Percentiles rank a stretch among this genome's conserved stretches.
Evolutionary conservation across 257 asterid species (phyloP).

Genomic region (Ilex aquifolium): DNA sequence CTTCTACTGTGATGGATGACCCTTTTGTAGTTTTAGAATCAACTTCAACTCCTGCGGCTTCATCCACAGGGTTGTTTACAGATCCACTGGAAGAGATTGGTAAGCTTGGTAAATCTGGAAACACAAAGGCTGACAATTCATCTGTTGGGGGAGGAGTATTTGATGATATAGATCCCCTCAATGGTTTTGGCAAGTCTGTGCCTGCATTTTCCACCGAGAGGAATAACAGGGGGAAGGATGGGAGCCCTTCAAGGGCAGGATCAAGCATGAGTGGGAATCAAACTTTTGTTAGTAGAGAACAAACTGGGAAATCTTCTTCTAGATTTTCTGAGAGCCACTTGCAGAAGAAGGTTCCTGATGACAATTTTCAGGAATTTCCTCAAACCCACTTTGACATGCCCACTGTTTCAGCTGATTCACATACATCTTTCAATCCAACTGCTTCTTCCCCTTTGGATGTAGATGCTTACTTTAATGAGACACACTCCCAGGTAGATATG

Average conservation of each 20-base stretch:
- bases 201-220: slow-evolving; percentile 52
- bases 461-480: slow-evolving; percentile 30
- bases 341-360: slow-evolving; percentile 44
- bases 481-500: slow-evolving; percentile 35
- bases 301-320: slow-evolving; percentile 44
- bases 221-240: slow-evolving; percentile 44
- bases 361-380: slow-evolving; percentile 51
- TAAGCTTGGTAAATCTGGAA: slow-evolving; percentile 55
- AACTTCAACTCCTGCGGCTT: slow-evolving; percentile 41
- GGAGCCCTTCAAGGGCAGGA: slow-evolving; percentile 47
- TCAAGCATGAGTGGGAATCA: slow-evolving; percentile 26
- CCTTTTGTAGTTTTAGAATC: slow-evolving; percentile 76
- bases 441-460: slow-evolving; percentile 47
- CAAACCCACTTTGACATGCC: slow-evolving; percentile 65
- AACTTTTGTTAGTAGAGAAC: slow-evolving; percentile 42
- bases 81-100: slow-evolving; percentile 75
- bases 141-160: slow-evolving; percentile 56
- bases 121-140: slow-evolving; percentile 46
- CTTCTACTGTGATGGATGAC: slow-evolving; percentile 41
- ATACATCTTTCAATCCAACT: slow-evolving; percentile 45
- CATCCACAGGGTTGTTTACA: slow-evolving; percentile 40
- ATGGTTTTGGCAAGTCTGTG: slow-evolving; percentile 45
- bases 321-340: slow-evolving; percentile 47
- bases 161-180: slow-evolving; percentile 78
- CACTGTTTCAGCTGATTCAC: slow-evolving; percentile 44